Evolutionary conservation across 1,284 basidiomycete genomes (phyloP).

Genomic region (Malassezia arunalokei): DNA sequence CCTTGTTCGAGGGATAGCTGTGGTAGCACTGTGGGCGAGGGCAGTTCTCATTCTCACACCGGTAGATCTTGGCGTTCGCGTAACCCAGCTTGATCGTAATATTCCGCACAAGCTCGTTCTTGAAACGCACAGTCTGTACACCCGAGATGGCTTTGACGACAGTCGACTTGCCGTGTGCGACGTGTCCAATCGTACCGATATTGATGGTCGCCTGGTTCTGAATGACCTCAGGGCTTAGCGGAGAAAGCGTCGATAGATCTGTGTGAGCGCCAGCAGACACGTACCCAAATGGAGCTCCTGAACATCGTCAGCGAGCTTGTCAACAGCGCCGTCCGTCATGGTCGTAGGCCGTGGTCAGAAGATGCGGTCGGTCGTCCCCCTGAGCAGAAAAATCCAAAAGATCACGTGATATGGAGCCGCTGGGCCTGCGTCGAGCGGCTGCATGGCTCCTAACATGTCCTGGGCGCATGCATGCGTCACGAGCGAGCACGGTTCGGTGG

Average conservation of each 20-base stretch:
- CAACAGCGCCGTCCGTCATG: slow-evolving; percentile 11
- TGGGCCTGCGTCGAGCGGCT: neutral
- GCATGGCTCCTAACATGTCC: neutral
- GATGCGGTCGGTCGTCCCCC: neutral
- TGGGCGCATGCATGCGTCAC: neutral
- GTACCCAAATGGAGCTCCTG: slow-evolving; percentile 11
- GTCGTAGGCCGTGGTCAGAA: slow-evolving; percentile 2
- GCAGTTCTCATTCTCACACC: slow-evolving; percentile 85
- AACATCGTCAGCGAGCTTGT: slow-evolving; percentile 11
- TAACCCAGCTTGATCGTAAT: slow-evolving; percentile 98
- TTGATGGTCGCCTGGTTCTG: slow-evolving; percentile 69
- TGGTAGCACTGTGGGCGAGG: slow-evolving; percentile 85
- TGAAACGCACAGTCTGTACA: slow-evolving; percentile 97
- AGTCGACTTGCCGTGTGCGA: slow-evolving; percentile 85
- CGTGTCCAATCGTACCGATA: slow-evolving; percentile 47
- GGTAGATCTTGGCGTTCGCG: slow-evolving; percentile 99
- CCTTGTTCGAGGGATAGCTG: slow-evolving; percentile 86
- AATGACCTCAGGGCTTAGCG: slow-evolving; percentile 89
- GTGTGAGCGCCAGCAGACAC: neutral
- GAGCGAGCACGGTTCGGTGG: neutral
- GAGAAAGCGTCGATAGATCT: slow-evolving; percentile 56
- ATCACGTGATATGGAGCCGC: slow-evolving; percentile 7
- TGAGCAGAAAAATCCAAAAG: neutral
- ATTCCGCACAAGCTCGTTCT: slow-evolving; percentile 76
- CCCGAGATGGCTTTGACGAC: slow-evolving; percentile 98